A percentile compares a stretch with the other conserved stretches of the same genome.
phyloP scores from a whole-genome alignment of 768 basidiomycete genomes.

The Jaapia argillacea region DNA sequence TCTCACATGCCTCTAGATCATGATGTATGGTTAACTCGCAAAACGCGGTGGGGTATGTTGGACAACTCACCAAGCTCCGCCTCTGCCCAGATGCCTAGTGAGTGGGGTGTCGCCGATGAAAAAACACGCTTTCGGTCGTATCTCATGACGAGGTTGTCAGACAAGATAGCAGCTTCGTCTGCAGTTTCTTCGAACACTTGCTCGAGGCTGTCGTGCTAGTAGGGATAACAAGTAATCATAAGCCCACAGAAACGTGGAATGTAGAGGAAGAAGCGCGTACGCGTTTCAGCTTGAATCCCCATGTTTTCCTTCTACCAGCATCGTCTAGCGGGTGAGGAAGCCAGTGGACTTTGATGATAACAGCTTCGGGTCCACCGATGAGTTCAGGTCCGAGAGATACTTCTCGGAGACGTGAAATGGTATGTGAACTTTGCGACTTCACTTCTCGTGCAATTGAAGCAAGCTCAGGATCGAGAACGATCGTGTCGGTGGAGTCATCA shows the following conservation, averaged over 20 bases:
- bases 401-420: conserved; percentile 10
- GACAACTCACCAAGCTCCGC: conserved; percentile 48
- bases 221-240: not conserved
- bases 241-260: conserved; percentile 1
- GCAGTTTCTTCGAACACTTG: conserved; percentile 57
- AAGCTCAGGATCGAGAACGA: conserved; percentile 53
- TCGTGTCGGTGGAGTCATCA: conserved; percentile 36
- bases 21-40: conserved; percentile 4
- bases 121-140: conserved; percentile 57
- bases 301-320: conserved; percentile 26
- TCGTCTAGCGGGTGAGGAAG: conserved; percentile 48
- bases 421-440: conserved; percentile 17
- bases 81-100: conserved; percentile 57
- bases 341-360: conserved; percentile 54
- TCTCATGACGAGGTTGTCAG: conserved; percentile 46
- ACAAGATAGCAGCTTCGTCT: conserved; percentile 43
- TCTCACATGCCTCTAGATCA: conserved; percentile 64
- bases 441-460: conserved; percentile 40
- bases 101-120: conserved; percentile 56
- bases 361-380: conserved; percentile 23
- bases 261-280: conserved; percentile 25
- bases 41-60: not conserved
- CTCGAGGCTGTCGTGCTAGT: conserved; percentile 55
- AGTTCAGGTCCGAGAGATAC: conserved; percentile 14
- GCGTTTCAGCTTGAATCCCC: conserved; percentile 48